Conservation (phyloP, 768 basidiomycete genomes). For the Amanita rimosa region DNA sequence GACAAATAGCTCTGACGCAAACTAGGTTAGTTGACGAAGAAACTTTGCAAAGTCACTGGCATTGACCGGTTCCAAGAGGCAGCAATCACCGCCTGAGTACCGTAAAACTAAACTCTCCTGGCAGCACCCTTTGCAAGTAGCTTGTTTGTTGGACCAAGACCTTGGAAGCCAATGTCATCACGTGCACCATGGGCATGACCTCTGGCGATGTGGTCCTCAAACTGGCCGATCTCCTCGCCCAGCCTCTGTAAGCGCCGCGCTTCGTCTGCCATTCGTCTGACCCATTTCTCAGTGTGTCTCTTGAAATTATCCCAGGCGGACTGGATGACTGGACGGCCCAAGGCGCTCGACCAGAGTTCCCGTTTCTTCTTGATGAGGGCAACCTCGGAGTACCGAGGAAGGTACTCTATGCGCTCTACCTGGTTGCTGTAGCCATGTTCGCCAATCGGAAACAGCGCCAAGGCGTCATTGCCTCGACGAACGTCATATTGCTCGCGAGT, state of each 20-base stretch:
- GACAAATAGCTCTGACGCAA: too few species aligned
- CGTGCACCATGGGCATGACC: neutral
- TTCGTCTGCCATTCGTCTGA: neutral
- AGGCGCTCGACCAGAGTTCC: constrained; percentile 19
- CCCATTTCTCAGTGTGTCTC: constrained; percentile 23
- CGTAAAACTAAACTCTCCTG: too few species aligned
- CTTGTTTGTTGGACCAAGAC: too few species aligned
- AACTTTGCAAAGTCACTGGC: too few species aligned
- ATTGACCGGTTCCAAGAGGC: too few species aligned
- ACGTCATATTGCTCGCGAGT: constrained; percentile 50
- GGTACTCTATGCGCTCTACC: constrained; percentile 39
- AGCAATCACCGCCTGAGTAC: too few species aligned
- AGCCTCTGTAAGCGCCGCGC: constrained; percentile 6
- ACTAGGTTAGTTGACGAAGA: too few species aligned
- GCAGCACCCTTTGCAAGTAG: too few species aligned
- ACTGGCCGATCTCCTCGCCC: constrained; percentile 17
- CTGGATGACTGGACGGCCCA: constrained; percentile 30
- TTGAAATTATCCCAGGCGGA: constrained; percentile 57
- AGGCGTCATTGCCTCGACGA: constrained; percentile 21
- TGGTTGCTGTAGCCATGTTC: constrained; percentile 28
- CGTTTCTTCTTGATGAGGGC: constrained; percentile 45
- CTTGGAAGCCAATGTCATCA: too few species aligned
- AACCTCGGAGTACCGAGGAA: constrained; percentile 61
- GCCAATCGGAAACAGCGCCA: constrained; percentile 8
- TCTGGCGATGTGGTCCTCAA: constrained; percentile 7